Conservation (phyloP, 2,329 filamentous ascomycete species). For the Apiospora aurea region DNA sequence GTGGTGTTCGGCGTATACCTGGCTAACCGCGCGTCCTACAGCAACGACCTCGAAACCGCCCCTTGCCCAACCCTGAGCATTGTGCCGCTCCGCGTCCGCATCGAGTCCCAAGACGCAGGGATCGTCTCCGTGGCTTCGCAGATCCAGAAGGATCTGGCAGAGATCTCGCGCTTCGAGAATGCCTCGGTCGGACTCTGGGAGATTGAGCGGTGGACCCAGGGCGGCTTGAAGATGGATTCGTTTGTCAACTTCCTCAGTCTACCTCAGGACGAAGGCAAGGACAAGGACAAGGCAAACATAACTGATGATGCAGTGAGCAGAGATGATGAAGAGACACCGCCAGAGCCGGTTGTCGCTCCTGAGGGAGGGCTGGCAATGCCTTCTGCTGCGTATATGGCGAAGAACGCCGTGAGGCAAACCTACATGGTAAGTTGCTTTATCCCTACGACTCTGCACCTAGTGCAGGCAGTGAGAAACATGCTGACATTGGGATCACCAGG, state of each 20-base stretch:
- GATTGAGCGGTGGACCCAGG: conserved; percentile 72
- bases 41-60: conserved; percentile 53
- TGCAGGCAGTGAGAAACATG: not conserved
- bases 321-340: conserved; percentile 23
- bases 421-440: conserved; percentile 33
- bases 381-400: conserved; percentile 27
- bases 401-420: conserved; percentile 32
- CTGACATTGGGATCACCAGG: conserved; percentile 30
- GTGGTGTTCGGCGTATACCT: conserved; percentile 82
- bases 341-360: not conserved
- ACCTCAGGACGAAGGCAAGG: conserved; percentile 39
- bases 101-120: conserved; percentile 35
- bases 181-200: conserved; percentile 71
- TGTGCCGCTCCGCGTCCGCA: conserved; percentile 70
- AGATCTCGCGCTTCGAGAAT: conserved; percentile 63
- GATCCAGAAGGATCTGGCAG: conserved; percentile 73
- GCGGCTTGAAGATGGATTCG: conserved; percentile 68
- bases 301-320: conserved; percentile 24
- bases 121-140: conserved; percentile 60
- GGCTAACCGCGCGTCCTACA: conserved; percentile 71
- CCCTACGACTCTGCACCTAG: not conserved
- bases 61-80: conserved; percentile 80
- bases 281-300: not conserved
- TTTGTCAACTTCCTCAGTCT: conserved; percentile 84
- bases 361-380: conserved; percentile 26